A percentile compares a stretch with the other conserved stretches of the same genome.
phyloP scores from a whole-genome alignment of 1,284 basidiomycete genomes.

The Rhodotorula sp. region DNA sequence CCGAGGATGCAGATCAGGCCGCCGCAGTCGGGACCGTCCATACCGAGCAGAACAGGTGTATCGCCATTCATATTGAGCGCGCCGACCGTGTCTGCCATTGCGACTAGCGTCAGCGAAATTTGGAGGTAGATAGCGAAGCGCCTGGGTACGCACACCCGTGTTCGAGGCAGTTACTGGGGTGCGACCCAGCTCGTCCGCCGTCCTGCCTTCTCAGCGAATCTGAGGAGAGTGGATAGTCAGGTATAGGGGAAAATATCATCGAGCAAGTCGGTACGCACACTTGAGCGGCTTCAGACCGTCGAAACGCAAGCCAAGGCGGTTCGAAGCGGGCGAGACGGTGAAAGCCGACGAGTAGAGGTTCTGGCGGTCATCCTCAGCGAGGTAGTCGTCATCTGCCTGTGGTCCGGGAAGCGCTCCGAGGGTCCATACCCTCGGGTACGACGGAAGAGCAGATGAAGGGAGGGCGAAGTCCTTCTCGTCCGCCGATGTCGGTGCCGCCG shows the following conservation, averaged over 20 bases:
- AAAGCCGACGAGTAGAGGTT: slow-evolving; percentile 57
- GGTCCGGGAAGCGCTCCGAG: slow-evolving; percentile 63
- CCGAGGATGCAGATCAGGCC: slow-evolving; percentile 45
- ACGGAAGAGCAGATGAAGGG: not conserved
- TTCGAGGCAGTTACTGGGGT: slow-evolving; percentile 64
- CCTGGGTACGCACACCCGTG: slow-evolving; percentile 57
- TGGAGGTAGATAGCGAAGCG: no score
- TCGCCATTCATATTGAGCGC: slow-evolving; percentile 65
- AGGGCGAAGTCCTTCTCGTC: slow-evolving; percentile 6
- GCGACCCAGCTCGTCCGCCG: slow-evolving; percentile 68
- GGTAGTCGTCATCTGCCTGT: slow-evolving; percentile 61
- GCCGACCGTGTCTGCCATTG: slow-evolving; percentile 52
- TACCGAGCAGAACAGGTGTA: slow-evolving; percentile 64
- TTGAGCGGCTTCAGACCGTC: slow-evolving; percentile 53
- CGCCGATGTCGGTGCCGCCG: not conserved
- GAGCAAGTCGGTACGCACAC: no score
- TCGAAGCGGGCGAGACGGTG: slow-evolving; percentile 55
- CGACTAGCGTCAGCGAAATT: not conserved
- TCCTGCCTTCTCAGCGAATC: slow-evolving; percentile 48
- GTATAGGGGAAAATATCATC: no score
- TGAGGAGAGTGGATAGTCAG: no score
- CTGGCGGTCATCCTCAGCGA: slow-evolving; percentile 55
- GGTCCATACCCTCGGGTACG: slow-evolving; percentile 51
- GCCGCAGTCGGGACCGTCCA: slow-evolving; percentile 60
- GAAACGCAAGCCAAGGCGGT: slow-evolving; percentile 49